phyloP scores from a whole-genome alignment of 2,329 filamentous ascomycete species.

The Nigrograna mackinnonii region DNA sequence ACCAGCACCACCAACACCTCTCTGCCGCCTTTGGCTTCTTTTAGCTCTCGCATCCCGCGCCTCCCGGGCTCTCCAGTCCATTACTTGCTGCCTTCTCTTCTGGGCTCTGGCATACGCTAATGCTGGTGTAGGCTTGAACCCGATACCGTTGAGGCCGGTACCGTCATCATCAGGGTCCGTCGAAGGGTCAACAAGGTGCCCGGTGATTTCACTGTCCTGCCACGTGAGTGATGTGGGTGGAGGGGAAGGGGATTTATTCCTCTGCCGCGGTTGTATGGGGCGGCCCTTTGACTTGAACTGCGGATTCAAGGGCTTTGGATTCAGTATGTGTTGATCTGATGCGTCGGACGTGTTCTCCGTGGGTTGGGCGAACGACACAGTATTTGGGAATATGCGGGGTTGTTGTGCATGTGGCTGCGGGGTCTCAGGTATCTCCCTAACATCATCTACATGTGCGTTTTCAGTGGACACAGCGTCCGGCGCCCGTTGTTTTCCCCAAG shows the following conservation, averaged over 20 bases:
- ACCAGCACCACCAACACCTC: conserved; percentile 27
- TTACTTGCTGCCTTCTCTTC: conserved; percentile 60
- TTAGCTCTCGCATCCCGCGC: conserved; percentile 61
- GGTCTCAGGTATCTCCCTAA: conserved; percentile 34
- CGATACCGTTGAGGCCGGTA: conserved; percentile 66
- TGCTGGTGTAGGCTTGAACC: conserved; percentile 64
- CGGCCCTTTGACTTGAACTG: conserved; percentile 7
- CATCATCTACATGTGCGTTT: background rate
- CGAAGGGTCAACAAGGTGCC: conserved; percentile 54
- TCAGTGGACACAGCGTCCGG: background rate
- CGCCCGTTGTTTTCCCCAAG: conserved; percentile 1
- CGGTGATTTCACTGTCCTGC: conserved; percentile 66
- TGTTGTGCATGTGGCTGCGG: conserved; percentile 25
- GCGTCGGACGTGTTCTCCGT: conserved; percentile 24
- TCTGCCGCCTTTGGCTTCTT: conserved; percentile 55
- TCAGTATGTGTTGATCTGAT: conserved; percentile 3
- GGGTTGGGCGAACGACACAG: conserved; percentile 32
- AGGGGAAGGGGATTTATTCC: conserved; percentile 33
- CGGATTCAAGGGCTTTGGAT: too few species aligned
- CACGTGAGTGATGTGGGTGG: conserved; percentile 50
- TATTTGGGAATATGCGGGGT: conserved; percentile 37
- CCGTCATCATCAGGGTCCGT: conserved; percentile 64
- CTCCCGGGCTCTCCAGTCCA: conserved; percentile 63
- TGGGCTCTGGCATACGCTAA: conserved; percentile 61
- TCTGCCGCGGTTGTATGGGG: conserved; percentile 18